Base-by-base conservation (phyloP, 2,329 filamentous ascomycete species). In the Macrophomina phaseolina region DNA sequence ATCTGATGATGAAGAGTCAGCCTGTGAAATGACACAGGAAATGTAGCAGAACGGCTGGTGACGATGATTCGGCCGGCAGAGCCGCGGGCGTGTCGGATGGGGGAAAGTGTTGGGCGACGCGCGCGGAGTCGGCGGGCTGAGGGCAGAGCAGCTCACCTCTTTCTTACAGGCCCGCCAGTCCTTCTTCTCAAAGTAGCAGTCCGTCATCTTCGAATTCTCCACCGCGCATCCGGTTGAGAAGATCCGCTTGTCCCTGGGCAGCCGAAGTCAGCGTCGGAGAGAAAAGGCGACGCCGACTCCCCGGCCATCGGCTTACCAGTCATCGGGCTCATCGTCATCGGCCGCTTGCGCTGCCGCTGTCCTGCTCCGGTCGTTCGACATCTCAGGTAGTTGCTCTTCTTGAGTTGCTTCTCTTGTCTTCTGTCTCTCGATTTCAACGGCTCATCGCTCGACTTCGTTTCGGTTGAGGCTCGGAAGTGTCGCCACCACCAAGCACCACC, bases 141-240 rank as follows among this genome's bases (percentile, higher is more conserved):
- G 9, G 12, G 23, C 45, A 30, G 52, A 11, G 16, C 16, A 38
- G 81, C 91, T 83, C 78, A 97, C 94, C 87, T 98, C 94, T 71
- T 89, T 85, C 76, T 91, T 91, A 80, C 95, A 99, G 67, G 86
- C 85, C 72, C 95, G 86, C 94, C 95, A 99, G 77, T 99, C 95
- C 78, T 94, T 97, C 85, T 94, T 97, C 65, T 94, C 93, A 76
- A 88, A 97, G 79, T 96, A 97, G 80, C 95, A 99, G 78, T 98
- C 92, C 42, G 93, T 97, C 89, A 99, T 87, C 75, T 89, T 94
- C 64, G 87, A 83, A 75, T 98, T 97, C 60, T 67, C 81, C 97
- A 94, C 90, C 80, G 93, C 88, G 76, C 94, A 98, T 67, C 94
- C 95, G 2, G 94, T 98, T 83, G 93, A 97, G 83, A 93, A 97